Evolutionary conservation across 305 asterid genomes (phyloP).

Genomic region (Fraxinus ornus): DNA sequence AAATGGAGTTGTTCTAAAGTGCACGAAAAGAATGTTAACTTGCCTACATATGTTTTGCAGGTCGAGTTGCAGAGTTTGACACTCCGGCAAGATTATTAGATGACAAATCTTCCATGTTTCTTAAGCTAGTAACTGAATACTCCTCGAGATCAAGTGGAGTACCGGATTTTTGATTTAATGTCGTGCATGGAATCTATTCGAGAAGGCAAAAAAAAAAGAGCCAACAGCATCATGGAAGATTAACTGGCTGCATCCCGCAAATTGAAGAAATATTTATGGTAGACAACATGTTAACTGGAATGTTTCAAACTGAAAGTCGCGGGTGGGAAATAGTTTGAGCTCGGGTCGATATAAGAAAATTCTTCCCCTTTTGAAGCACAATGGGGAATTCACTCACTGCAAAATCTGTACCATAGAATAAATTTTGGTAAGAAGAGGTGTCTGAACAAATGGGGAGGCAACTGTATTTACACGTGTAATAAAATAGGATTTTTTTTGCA

Average conservation of each 20-base stretch:
- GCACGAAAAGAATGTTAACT: background rate
- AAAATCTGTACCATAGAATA: constrained; percentile 48
- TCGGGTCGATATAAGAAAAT: constrained; percentile 15
- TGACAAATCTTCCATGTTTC: constrained; percentile 94
- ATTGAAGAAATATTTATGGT: background rate
- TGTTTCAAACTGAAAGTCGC: background rate
- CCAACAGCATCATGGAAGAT: background rate
- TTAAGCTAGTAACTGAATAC: constrained; percentile 84
- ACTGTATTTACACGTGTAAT: constrained; percentile 40
- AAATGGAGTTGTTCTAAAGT: background rate
- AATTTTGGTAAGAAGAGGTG: constrained; percentile 32
- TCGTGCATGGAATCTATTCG: constrained; percentile 2
- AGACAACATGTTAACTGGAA: background rate
- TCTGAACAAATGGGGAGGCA: constrained; percentile 24
- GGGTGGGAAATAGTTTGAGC: constrained; percentile 11
- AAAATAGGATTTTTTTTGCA: constrained; percentile 31
- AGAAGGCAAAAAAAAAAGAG: constrained; percentile 4
- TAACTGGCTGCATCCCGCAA: constrained; percentile 21
- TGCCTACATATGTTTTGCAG: constrained; percentile 41
- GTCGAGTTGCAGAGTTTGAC: constrained; percentile 88
- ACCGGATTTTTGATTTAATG: constrained; percentile 46
- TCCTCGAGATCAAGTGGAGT: constrained; percentile 73
- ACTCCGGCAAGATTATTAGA: constrained; percentile 82
- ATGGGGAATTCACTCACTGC: constrained; percentile 29
- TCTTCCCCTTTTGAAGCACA: constrained; percentile 19